A percentile compares a stretch with the other conserved stretches of the same genome.
Evolutionary conservation across 2,329 filamentous ascomycete species (phyloP).

Genomic region (Domatiomyces globalis): DNA sequence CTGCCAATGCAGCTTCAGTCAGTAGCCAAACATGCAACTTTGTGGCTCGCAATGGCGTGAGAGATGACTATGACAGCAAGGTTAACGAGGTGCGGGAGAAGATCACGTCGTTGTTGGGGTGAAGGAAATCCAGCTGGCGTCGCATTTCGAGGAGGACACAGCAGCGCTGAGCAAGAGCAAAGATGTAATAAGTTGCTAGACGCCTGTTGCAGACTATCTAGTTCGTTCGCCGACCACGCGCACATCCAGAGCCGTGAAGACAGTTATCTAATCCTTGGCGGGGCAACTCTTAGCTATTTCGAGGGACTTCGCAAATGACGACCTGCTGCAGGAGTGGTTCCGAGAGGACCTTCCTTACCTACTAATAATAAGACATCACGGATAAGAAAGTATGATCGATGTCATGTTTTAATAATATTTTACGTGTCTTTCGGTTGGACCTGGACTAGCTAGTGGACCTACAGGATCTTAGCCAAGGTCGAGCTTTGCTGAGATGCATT

Average conservation of each 20-base stretch:
- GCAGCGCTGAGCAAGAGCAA: conserved; percentile 22
- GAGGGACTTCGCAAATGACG: conserved; percentile 24
- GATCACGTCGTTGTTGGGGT: conserved; percentile 25
- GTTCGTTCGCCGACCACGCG: conserved; percentile 7
- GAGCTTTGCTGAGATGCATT: too few species aligned
- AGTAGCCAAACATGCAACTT: conserved; percentile 28
- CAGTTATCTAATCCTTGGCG: conserved; percentile 35
- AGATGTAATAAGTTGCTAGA: conserved; percentile 14
- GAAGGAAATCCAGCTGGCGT: conserved; percentile 21
- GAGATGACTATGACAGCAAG: conserved; percentile 31
- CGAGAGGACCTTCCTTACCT: conserved; percentile 36
- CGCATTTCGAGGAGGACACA: conserved; percentile 37
- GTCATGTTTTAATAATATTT: too few species aligned
- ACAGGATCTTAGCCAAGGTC: too few species aligned
- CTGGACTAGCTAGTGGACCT: too few species aligned
- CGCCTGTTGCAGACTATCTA: neutral
- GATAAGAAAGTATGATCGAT: too few species aligned
- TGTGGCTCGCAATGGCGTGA: conserved; percentile 31
- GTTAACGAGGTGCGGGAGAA: conserved; percentile 29
- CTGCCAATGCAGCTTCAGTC: conserved; percentile 23
- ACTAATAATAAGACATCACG: too few species aligned
- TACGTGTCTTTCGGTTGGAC: too few species aligned
- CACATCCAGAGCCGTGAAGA: conserved; percentile 13
- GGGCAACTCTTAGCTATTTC: conserved; percentile 24
- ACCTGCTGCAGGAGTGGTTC: conserved; percentile 35